Percentiles rank a stretch among this genome's conserved stretches.
These are phyloP conservation scores for Tolypocladium pustulatum DNA, from an alignment of 2,329 filamentous ascomycete genomes.

Conservation along the genomic window DNA sequence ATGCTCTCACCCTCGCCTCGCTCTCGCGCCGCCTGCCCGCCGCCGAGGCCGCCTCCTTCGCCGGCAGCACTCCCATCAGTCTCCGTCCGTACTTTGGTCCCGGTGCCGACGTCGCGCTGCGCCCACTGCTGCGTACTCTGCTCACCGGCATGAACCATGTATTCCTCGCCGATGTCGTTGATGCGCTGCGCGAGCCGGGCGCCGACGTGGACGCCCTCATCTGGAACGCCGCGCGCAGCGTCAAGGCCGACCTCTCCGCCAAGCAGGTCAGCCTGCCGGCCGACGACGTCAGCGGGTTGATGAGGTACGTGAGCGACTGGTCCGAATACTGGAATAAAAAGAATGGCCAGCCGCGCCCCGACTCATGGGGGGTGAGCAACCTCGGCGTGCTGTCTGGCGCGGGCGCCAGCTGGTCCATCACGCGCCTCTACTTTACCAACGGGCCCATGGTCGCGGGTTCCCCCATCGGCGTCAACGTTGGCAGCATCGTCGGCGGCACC, in stretches of 20 bases:
- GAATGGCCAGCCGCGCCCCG: slow-evolving; percentile 29
- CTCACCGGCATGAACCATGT: slow-evolving; percentile 24
- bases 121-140: slow-evolving; percentile 23
- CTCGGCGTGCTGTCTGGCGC: slow-evolving; percentile 29
- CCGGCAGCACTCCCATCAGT: slow-evolving; percentile 30
- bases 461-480: slow-evolving; percentile 33
- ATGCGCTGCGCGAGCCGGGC: slow-evolving; percentile 12
- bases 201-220: slow-evolving; percentile 18
- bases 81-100: slow-evolving; percentile 27
- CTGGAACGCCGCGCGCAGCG: slow-evolving; percentile 29
- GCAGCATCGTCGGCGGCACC: slow-evolving; percentile 29
- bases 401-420: slow-evolving; percentile 21
- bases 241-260: slow-evolving; percentile 23
- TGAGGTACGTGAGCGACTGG: slow-evolving; percentile 34
- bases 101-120: slow-evolving; percentile 14
- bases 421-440: slow-evolving; percentile 39
- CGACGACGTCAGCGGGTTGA: slow-evolving; percentile 32
- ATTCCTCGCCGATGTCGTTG: slow-evolving; percentile 14
- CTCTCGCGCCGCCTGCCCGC: slow-evolving; percentile 26
- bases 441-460: slow-evolving; percentile 31
- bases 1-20: slow-evolving; percentile 32
- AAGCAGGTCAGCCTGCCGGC: slow-evolving; percentile 22
- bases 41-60: slow-evolving; percentile 21
- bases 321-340: slow-evolving; percentile 26
- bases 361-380: slow-evolving; percentile 44